These are phyloP conservation scores for Stephania japonica DNA, from an alignment of 164 flowering plant species.

Conservation along the genomic window DNA sequence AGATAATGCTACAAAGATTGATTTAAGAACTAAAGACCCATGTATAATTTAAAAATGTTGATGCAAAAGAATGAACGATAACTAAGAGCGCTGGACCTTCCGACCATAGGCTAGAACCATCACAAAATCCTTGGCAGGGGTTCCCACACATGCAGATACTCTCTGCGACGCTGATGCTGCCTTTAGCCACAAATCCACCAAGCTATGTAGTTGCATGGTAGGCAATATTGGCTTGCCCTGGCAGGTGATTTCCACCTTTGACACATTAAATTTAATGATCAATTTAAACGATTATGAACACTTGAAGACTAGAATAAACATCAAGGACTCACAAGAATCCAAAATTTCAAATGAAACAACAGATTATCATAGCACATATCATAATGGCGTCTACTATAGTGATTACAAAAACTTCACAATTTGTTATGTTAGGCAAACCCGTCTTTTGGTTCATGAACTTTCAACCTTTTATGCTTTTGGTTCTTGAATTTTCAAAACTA, in stretches of 20 bases:
- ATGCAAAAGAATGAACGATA: not conserved
- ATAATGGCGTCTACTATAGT: not conserved
- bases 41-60: not conserved
- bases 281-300: not conserved
- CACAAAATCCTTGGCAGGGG: conserved; percentile 81
- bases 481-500: no score
- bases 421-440: no score
- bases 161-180: conserved; percentile 37
- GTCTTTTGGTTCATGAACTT: no score
- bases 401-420: no score
- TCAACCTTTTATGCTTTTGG: no score
- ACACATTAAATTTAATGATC: conserved; percentile 1
- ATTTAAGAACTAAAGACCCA: not conserved
- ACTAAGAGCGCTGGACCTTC: conserved; percentile 19
- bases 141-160: conserved; percentile 50
- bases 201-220: conserved; percentile 37
- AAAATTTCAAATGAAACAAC: not conserved
- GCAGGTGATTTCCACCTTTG: conserved; percentile 73
- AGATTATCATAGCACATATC: not conserved
- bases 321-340: not conserved
- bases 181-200: conserved; percentile 68
- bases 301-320: not conserved
- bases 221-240: conserved; percentile 64
- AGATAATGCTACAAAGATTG: not conserved
- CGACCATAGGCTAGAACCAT: conserved; percentile 75